Evolutionary conservation across 768 basidiomycete species (phyloP), one percentile per base, ranked within the genome.

Genomic region (Boletus rex-veris): DNA sequence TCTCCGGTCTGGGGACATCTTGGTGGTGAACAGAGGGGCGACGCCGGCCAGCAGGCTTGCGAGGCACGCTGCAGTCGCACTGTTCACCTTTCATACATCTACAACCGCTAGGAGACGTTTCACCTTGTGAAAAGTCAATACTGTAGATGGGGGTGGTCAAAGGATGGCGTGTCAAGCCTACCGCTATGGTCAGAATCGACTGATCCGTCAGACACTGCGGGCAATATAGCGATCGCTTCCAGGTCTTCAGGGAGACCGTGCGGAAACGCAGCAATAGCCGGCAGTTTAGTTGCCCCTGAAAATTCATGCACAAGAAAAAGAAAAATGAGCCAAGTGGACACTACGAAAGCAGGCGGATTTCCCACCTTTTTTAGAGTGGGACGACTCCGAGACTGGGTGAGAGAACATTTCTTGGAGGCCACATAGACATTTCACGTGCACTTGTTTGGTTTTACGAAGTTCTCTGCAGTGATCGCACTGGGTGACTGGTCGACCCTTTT

Each of bases 201-300:
- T 46, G 75, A 75, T 58, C 77, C 75, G 60, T 85, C 83, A 47
- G 77, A 75, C 21, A 69, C 64, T 59, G 61, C 53, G 54, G 66
- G 69, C 52, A 71, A 48, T 44, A 69, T 55, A 50, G 64, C 70
- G 50, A 70, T 60, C 77, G 83, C 79, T 77, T 80, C 84, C 74
- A 86, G 77, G 71, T 80, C 80, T 69, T 80, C 76, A 16, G 86
- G 85, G 38, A 91, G 77, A 73, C 89, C 89, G 64, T 85, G 75
- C 57, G 89, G 89, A 76, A 89, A 91, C 77, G 88, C 79, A 79
- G 89, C 86, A 75, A 80, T 74, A 64, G 81, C 80, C 64, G 81
- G 78, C 65, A 84, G 75, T 75, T 81, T 82, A 57, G 77, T 80
- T 60, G 72, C 74, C 63, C 79, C 86, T 86, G 45, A 37, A 2